Base-by-base conservation (phyloP, 257 asterid species). In the Solanum chilense region DNA sequence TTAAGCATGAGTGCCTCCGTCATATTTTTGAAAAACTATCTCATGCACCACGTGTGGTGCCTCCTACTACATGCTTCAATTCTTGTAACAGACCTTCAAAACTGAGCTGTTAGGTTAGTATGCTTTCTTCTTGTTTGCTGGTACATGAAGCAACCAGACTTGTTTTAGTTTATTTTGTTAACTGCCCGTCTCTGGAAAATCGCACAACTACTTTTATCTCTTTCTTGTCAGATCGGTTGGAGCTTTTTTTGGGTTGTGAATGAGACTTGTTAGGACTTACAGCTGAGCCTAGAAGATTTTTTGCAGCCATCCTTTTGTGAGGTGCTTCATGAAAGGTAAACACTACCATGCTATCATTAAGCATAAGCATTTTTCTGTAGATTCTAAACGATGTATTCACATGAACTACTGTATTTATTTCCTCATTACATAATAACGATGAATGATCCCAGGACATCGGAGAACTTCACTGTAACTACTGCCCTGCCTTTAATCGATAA, bases 21-120 rank as follows among this genome's bases (percentile, higher is more conserved):
- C 62, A 87, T 68, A 89, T 91, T 76, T 87, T 96, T 88, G 93
- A 93, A 88, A 85, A 85, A 82, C 90, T 95, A 47, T 83, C 91
- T 83, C 89, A 90, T 75, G 92, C 90, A 77, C 97, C 98, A 1
- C 84, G 84, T 45, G 82, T 74, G 11, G 82, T 74, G 41, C 66
- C 66, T 45, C 84, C 84, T 45, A 27, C 39, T 33, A 33, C 77
- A 31, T 71, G 78, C 78, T 71, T 85, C 89, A 29, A 87, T 3
- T 49, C 85, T 18, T 7, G 31, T 49, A 49, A 49, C 31, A 4
- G 52, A 29, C 31, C 69, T 49, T 52, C 85, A 29, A 81, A 81
- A 49, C 27, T 0, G 93, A 94, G 88, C 94, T 88, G 9, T 85
- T 90, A 31, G 88, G 91, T 88, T 85, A 86, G 56, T 87, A 89